Conservation (phyloP, 148 eudicot genomes). For the Cornus kousa region DNA sequence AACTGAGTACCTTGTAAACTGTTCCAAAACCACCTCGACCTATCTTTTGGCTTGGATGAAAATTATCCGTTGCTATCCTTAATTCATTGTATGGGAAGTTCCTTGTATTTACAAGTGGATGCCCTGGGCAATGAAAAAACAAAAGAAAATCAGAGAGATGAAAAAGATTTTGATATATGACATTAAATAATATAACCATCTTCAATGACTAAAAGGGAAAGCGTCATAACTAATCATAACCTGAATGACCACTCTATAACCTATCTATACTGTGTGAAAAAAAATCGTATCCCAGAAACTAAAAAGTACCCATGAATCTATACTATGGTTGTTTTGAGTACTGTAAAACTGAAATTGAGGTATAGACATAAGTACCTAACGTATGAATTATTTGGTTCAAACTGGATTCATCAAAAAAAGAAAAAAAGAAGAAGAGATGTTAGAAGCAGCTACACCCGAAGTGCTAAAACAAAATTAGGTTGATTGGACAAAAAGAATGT, state of each 20-base stretch:
- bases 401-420: neutral
- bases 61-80: conserved; percentile 59
- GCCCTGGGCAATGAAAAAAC: conserved; percentile 38
- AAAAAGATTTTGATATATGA: neutral
- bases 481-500: neutral
- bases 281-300: neutral
- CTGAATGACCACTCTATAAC: neutral
- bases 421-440: neutral
- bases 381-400: neutral
- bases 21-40: conserved; percentile 94
- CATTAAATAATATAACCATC: neutral
- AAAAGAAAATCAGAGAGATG: conserved; percentile 1
- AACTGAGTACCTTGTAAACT: conserved; percentile 69
- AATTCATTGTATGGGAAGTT: conserved; percentile 63
- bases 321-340: too few relatives aligned
- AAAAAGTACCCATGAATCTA: too few relatives aligned
- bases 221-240: neutral
- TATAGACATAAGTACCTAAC: neutral
- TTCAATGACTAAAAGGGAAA: neutral
- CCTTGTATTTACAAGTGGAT: conserved; percentile 42
- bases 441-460: neutral
- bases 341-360: neutral
- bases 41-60: conserved; percentile 55
- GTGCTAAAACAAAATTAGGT: neutral
- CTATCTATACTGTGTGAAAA: neutral